phyloP scores from a whole-genome alignment of 2,329 filamentous ascomycete species.

The Aspergillus costaricaensis region DNA sequence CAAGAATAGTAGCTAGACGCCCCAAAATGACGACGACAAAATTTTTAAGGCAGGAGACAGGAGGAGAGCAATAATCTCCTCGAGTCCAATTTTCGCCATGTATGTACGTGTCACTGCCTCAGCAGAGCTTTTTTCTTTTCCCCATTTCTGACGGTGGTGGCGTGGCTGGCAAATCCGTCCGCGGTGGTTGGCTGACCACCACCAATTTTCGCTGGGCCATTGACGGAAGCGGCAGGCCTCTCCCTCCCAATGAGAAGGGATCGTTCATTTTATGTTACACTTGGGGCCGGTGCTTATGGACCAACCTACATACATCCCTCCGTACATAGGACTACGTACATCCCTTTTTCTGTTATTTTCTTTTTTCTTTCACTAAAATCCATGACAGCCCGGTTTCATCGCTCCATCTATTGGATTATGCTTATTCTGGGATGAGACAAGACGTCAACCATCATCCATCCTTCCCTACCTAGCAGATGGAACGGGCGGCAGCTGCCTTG shows the following conservation, averaged over 20 bases:
- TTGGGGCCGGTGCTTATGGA: background rate
- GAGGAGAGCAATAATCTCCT: background rate
- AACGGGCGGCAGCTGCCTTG: too few relatives aligned
- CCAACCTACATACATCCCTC: background rate
- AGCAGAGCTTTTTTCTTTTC: background rate
- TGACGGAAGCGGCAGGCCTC: conserved; percentile 3
- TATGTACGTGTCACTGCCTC: conserved; percentile 12
- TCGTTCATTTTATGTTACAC: background rate
- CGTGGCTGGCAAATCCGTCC: conserved; percentile 21
- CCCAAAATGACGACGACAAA: background rate
- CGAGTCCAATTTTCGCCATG: background rate
- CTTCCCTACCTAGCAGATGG: too few relatives aligned
- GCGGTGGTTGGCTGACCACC: conserved; percentile 21
- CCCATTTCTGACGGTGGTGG: conserved; percentile 9
- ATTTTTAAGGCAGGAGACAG: background rate
- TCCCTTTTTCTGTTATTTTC: background rate
- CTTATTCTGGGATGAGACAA: conserved; percentile 1
- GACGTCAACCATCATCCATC: background rate
- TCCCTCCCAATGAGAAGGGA: conserved; percentile 1
- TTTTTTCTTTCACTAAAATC: background rate
- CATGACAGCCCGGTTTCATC: conserved; percentile 3
- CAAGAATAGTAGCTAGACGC: background rate
- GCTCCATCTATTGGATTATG: background rate
- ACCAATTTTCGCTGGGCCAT: conserved; percentile 7
- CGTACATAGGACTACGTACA: background rate